Evolutionary conservation across 2,329 filamentous ascomycete genomes (phyloP).

Genomic region (Clarireedia paspali): DNA sequence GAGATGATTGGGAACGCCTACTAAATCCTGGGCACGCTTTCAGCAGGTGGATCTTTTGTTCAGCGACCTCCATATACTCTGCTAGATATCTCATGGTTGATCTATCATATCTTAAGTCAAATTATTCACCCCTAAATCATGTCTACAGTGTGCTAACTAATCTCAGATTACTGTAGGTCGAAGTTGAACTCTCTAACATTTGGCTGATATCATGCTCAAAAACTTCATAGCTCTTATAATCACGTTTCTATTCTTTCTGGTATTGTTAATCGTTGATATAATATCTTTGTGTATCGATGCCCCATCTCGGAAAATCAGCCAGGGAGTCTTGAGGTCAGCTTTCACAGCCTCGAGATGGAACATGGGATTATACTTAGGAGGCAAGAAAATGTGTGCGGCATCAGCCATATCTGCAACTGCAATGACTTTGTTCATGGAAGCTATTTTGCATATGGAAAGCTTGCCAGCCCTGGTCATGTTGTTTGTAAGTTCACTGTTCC

Average conservation of each 20-base stretch:
- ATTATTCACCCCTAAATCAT: background rate
- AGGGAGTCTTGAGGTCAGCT: background rate
- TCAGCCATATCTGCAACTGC: constrained; percentile 16
- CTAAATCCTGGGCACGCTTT: background rate
- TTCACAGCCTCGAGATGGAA: background rate
- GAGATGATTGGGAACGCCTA: background rate
- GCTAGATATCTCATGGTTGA: background rate
- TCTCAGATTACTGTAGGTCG: constrained; percentile 6
- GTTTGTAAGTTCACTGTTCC: constrained; percentile 18
- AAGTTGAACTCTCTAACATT: background rate
- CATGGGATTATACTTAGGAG: background rate
- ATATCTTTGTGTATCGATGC: background rate
- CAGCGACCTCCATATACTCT: background rate
- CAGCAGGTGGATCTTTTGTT: background rate
- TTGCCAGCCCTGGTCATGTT: constrained; percentile 22
- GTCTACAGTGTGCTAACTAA: background rate
- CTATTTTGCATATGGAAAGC: constrained; percentile 22
- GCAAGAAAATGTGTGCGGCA: constrained; percentile 15
- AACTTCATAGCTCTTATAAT: background rate
- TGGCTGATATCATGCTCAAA: background rate
- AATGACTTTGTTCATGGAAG: constrained; percentile 20
- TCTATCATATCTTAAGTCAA: background rate
- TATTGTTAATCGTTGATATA: background rate
- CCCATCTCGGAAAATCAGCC: background rate
- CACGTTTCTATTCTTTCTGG: background rate